A percentile compares a stretch with the other conserved stretches of the same genome.
Evolutionary conservation across 2,329 filamentous ascomycete species (phyloP).

Genomic region (Penicillium sp.): DNA sequence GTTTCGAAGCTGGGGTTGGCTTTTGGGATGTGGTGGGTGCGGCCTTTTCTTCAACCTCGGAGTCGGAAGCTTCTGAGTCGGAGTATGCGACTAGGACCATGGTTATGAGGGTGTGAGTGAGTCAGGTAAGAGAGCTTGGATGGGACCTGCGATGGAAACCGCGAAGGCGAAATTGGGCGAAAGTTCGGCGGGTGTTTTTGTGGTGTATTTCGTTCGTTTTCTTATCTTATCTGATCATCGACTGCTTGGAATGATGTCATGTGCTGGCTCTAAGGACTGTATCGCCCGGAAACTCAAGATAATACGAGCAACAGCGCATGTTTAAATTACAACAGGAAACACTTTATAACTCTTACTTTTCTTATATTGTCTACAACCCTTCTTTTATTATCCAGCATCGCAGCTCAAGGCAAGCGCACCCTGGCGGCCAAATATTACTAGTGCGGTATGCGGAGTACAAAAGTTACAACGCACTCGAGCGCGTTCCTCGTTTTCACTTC

Average conservation of each 20-base stretch:
- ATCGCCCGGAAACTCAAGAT: neutral
- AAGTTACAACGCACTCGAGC: neutral
- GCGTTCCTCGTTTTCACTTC: neutral
- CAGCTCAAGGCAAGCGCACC: too few relatives aligned
- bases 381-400: too few relatives aligned
- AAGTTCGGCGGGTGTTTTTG: neutral
- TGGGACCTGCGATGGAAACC: neutral
- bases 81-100: conserved; percentile 87
- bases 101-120: conserved; percentile 6
- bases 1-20: conserved; percentile 27
- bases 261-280: neutral
- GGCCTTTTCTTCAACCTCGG: conserved; percentile 52
- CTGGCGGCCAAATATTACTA: neutral
- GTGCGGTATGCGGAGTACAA: neutral
- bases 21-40: conserved; percentile 27
- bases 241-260: conserved; percentile 21
- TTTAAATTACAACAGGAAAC: too few relatives aligned
- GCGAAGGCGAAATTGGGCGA: conserved; percentile 1
- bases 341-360: too few relatives aligned
- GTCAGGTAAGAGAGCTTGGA: neutral
- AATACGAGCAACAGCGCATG: too few relatives aligned
- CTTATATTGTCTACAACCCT: too few relatives aligned
- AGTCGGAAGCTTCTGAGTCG: conserved; percentile 74
- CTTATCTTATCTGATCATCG: conserved; percentile 29
- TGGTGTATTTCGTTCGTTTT: neutral